These are phyloP conservation scores for Acephala macrosclerotiorum DNA, from an alignment of 2,329 filamentous ascomycete genomes.

Conservation along the genomic window DNA sequence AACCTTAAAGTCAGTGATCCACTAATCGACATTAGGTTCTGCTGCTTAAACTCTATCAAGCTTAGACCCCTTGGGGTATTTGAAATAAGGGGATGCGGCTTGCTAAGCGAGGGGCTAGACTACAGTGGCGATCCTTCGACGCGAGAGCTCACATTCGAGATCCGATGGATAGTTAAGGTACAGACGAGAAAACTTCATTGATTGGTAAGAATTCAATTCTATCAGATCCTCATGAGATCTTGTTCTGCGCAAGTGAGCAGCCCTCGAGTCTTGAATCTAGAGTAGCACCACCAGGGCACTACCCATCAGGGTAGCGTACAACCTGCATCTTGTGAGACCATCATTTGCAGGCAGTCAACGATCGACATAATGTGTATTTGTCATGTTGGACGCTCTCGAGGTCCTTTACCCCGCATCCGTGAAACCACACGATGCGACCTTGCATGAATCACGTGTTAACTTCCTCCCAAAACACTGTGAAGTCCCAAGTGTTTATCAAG, in stretches of 20 bases:
- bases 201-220: neutral
- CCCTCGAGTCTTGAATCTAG: neutral
- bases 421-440: neutral
- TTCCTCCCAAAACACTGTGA: neutral
- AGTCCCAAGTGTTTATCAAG: neutral
- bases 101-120: neutral
- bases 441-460: neutral
- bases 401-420: neutral
- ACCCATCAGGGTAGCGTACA: neutral
- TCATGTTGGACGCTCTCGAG: neutral
- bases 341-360: neutral
- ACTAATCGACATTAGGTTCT: neutral
- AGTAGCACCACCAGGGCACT: too few species aligned
- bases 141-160: neutral
- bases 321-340: neutral
- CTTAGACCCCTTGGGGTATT: neutral
- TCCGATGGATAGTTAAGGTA: neutral
- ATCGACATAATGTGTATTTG: neutral
- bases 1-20: constrained; percentile 8
- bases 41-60: neutral
- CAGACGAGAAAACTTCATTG: neutral
- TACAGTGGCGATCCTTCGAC: neutral
- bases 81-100: constrained; percentile 12
- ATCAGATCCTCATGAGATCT: neutral
- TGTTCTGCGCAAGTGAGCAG: neutral